A percentile compares a stretch with the other conserved stretches of the same genome.
phyloP scores from a whole-genome alignment of 352 stramenopile genomes.

The Globisporangium recalcitrans region DNA sequence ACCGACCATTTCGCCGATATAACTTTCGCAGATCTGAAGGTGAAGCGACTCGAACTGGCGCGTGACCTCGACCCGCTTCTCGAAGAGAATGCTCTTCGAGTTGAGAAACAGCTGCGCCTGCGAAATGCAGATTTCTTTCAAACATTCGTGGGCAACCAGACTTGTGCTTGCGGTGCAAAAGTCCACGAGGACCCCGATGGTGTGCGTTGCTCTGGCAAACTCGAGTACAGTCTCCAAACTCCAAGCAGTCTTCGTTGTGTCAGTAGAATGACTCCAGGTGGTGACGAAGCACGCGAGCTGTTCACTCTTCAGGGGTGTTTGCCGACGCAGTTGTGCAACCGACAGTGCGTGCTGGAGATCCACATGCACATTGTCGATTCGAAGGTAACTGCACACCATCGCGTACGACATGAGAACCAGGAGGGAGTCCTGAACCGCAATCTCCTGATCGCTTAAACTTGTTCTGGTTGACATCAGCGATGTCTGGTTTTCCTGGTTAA shows the following conservation, averaged over 20 bases:
- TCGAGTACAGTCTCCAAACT: conserved; percentile 4
- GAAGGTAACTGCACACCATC: conserved; percentile 20
- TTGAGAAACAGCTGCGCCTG: conserved; percentile 3
- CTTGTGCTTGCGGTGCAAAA: conserved; percentile 14
- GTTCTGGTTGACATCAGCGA: not conserved
- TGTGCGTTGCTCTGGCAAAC: conserved; percentile 7
- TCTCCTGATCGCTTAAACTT: not conserved
- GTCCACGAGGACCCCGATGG: conserved; percentile 3
- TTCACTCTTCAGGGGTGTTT: not conserved
- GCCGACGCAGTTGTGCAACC: not conserved
- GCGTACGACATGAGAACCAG: conserved; percentile 24
- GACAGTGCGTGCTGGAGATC: conserved; percentile 19
- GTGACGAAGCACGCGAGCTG: conserved; percentile 1
- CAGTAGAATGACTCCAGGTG: not conserved
- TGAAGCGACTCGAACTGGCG: conserved; percentile 11
- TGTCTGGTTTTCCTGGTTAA: not conserved
- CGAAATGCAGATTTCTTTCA: conserved; percentile 8
- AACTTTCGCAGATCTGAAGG: conserved; percentile 21
- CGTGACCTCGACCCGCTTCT: not conserved
- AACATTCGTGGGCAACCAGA: conserved; percentile 1
- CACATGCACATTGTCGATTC: conserved; percentile 18
- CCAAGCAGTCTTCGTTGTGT: not conserved
- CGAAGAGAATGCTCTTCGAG: conserved; percentile 1
- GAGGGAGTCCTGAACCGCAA: conserved; percentile 7
- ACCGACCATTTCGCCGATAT: conserved; percentile 24